Evolutionary conservation across 2,329 filamentous ascomycete genomes (phyloP).

Genomic region (Lomentospora prolificans): DNA sequence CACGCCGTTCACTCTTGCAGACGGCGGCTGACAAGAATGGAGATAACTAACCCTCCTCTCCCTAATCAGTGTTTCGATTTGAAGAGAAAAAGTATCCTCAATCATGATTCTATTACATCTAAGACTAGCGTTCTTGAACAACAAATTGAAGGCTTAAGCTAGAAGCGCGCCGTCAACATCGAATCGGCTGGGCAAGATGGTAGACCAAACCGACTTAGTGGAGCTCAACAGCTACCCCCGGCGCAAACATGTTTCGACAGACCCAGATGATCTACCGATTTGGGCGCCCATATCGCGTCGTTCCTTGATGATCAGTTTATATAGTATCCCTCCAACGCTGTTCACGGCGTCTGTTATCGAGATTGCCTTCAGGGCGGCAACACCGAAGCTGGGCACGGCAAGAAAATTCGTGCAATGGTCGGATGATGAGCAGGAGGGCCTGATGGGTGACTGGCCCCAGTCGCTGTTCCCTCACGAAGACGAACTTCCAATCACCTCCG

Average conservation of each 20-base stretch:
- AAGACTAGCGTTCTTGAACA: too few species aligned
- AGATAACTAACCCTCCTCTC: neutral
- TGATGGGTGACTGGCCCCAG: constrained; percentile 6
- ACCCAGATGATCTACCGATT: neutral
- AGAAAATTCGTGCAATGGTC: neutral
- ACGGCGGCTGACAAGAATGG: neutral
- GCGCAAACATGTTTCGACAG: neutral
- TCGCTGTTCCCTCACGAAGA: constrained; percentile 4
- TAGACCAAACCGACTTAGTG: neutral
- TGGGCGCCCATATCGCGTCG: neutral
- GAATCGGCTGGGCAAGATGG: neutral
- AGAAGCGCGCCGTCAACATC: neutral
- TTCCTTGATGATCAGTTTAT: neutral
- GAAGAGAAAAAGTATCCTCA: too few species aligned
- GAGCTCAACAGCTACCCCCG: constrained; percentile 3
- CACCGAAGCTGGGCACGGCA: neutral
- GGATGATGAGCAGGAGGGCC: neutral
- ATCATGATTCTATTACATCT: too few species aligned
- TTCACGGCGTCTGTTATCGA: neutral
- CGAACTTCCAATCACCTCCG: constrained; percentile 1
- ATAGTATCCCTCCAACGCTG: neutral
- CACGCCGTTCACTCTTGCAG: too few species aligned
- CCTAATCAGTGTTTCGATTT: neutral
- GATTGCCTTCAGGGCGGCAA: neutral
- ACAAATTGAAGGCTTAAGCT: too few species aligned